A percentile compares a stretch with the other conserved stretches of the same genome.
Conservation (phyloP, 768 basidiomycete genomes). For the Pleurotus ostreatus region DNA sequence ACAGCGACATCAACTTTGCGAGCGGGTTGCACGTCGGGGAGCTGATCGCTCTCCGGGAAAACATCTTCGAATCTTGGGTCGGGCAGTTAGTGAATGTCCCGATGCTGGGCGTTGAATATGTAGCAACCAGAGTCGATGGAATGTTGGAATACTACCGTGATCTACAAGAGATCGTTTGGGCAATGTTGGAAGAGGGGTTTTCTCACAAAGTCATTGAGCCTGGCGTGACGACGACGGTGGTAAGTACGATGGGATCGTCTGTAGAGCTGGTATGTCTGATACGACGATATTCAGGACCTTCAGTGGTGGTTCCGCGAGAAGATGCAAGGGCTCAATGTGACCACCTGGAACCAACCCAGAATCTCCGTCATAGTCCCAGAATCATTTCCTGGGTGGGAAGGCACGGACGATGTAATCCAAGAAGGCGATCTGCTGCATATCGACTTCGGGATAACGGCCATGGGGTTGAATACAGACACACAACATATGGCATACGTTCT, state of each 20-base stretch:
- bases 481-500: slow-evolving; percentile 57
- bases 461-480: slow-evolving; percentile 53
- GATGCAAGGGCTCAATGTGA: slow-evolving; percentile 40
- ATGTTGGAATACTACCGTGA: slow-evolving; percentile 41
- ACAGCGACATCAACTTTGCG: slow-evolving; percentile 41
- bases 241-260: slow-evolving; percentile 12
- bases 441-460: slow-evolving; percentile 51
- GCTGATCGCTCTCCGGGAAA: slow-evolving; percentile 28
- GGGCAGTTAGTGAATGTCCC: slow-evolving; percentile 33
- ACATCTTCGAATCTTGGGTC: slow-evolving; percentile 40
- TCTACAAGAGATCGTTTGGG: slow-evolving; percentile 49
- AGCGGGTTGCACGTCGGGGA: slow-evolving; percentile 51
- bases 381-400: slow-evolving; percentile 39
- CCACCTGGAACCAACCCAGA: slow-evolving; percentile 53
- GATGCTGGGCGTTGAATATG: slow-evolving; percentile 45
- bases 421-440: slow-evolving; percentile 51
- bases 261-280: too few relatives aligned
- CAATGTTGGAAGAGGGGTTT: slow-evolving; percentile 50
- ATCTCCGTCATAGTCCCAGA: slow-evolving; percentile 39
- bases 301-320: slow-evolving; percentile 53
- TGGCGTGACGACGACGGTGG: slow-evolving; percentile 41
- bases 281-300: slow-evolving; percentile 31
- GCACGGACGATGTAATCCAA: slow-evolving; percentile 34
- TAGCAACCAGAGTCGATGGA: slow-evolving; percentile 35
- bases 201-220: slow-evolving; percentile 36